These are phyloP conservation scores for Cryptococcus jaspeensis DNA, from an alignment of 1,284 basidiomycete genomes.

Conservation along the genomic window DNA sequence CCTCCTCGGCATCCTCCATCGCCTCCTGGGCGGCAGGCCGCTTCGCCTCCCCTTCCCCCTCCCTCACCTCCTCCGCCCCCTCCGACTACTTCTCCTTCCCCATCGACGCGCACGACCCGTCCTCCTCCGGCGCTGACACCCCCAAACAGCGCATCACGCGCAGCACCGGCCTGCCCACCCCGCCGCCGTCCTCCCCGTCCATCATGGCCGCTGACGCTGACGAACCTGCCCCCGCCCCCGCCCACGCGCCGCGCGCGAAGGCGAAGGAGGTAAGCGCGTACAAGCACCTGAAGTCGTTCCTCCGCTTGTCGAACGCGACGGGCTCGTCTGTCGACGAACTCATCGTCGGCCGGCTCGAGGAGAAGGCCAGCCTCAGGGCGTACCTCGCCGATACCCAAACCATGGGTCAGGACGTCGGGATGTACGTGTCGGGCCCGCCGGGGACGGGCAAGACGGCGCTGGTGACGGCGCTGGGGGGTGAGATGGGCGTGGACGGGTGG, in stretches of 20 bases:
- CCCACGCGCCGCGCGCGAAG: constrained; percentile 2
- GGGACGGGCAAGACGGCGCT: constrained; percentile 52
- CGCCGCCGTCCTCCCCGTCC: constrained; percentile 30
- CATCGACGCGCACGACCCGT: constrained; percentile 14
- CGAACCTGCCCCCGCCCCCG: constrained; percentile 20
- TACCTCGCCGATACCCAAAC: constrained; percentile 29
- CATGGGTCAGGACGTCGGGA: constrained; percentile 25
- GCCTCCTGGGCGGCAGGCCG: constrained; percentile 13
- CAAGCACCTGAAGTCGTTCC: constrained; percentile 40
- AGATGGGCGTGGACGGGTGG: constrained; percentile 31
- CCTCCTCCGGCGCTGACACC: constrained; percentile 19
- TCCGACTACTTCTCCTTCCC: constrained; percentile 23
- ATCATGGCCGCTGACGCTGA: constrained; percentile 9
- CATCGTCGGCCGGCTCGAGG: constrained; percentile 43
- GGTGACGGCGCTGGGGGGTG: constrained; percentile 36
- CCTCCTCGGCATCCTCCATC: constrained; percentile 14
- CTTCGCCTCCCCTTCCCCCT: constrained; percentile 30
- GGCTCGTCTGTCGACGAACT: constrained; percentile 10
- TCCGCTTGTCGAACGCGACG: constrained; percentile 32
- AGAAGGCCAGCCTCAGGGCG: constrained; percentile 31
- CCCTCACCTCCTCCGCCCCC: constrained; percentile 24
- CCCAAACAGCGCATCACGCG: constrained; percentile 10
- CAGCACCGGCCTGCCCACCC: constrained; percentile 21
- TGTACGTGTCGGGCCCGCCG: constrained; percentile 50
- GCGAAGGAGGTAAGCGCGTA: constrained; percentile 31